A percentile compares a stretch with the other conserved stretches of the same genome.
These are phyloP conservation scores for Aleurites moluccanus DNA, from an alignment of 441 rosid species.

Conservation along the genomic window DNA sequence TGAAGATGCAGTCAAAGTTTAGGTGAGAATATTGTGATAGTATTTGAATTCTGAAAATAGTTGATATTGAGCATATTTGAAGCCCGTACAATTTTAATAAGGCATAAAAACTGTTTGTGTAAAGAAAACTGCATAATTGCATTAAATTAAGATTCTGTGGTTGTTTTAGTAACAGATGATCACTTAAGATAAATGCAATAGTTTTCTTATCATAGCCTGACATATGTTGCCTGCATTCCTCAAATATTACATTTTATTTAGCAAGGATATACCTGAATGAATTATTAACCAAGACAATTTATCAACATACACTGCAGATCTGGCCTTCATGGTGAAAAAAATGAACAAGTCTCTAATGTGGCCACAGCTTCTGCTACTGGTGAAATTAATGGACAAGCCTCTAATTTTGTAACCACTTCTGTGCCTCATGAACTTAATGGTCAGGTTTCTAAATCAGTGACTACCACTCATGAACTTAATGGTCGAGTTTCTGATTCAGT, in stretches of 20 bases:
- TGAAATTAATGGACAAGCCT: constrained; percentile 33
- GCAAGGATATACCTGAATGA: constrained; percentile 10
- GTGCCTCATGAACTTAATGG: background rate
- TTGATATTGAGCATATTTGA: constrained; percentile 8
- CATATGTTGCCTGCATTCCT: background rate
- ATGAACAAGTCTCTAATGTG: constrained; percentile 30
- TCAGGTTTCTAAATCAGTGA: constrained; percentile 16
- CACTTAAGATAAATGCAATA: background rate
- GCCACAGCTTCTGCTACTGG: constrained; percentile 20
- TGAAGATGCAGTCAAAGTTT: constrained; percentile 46
- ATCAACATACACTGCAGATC: constrained; percentile 9
- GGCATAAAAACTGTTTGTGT: background rate
- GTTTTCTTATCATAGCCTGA: background rate
- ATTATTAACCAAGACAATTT: constrained; percentile 22
- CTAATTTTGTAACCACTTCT: constrained; percentile 20
- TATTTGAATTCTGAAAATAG: background rate
- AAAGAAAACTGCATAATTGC: constrained; percentile 10
- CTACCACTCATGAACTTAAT: constrained; percentile 28
- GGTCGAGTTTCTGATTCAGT: constrained; percentile 36
- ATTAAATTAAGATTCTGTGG: background rate
- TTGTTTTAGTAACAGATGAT: constrained; percentile 3
- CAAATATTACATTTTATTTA: background rate
- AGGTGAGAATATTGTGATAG: constrained; percentile 41
- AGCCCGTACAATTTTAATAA: background rate
- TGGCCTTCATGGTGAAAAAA: background rate